Conservation (phyloP, 495 filamentous ascomycete genomes). For the Hypoxylon subgilvum region DNA sequence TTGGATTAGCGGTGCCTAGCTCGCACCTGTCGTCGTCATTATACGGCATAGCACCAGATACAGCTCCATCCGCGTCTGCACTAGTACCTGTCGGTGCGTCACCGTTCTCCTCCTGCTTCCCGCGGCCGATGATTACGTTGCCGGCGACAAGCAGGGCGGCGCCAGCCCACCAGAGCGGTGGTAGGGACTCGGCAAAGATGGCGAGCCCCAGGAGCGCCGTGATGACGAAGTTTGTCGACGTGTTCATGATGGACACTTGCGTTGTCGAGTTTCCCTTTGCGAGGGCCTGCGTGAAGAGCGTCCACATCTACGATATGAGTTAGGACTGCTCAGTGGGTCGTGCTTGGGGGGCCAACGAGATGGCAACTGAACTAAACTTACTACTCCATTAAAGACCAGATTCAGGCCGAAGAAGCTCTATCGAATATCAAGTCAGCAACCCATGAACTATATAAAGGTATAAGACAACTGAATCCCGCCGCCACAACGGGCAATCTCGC, state of each 20-base stretch:
- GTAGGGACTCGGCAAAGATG: constrained; percentile 74
- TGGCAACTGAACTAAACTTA: constrained; percentile 42
- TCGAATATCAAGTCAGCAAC: constrained; percentile 1
- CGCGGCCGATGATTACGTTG: constrained; percentile 86
- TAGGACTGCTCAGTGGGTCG: not conserved
- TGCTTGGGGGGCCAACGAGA: not conserved
- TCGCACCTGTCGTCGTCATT: constrained; percentile 3
- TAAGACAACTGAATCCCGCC: too few species aligned
- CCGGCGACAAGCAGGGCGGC: constrained; percentile 84
- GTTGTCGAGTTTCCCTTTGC: constrained; percentile 82
- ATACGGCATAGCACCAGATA: too few species aligned
- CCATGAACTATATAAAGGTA: not conserved
- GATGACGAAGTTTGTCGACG: constrained; percentile 87
- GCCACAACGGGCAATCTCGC: too few species aligned
- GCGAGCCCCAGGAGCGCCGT: constrained; percentile 83
- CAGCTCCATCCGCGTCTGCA: too few species aligned
- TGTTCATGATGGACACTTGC: constrained; percentile 92
- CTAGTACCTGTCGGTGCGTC: too few species aligned
- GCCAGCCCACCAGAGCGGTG: constrained; percentile 86
- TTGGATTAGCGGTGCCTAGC: constrained; percentile 21
- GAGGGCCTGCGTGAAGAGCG: constrained; percentile 82
- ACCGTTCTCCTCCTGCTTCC: constrained; percentile 61
- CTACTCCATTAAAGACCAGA: constrained; percentile 82
- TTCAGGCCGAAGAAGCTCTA: constrained; percentile 89
- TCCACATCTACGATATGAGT: constrained; percentile 73